These are phyloP conservation scores for Botrytis byssoidea DNA, from an alignment of 2,329 filamentous ascomycete species.

Conservation along the genomic window DNA sequence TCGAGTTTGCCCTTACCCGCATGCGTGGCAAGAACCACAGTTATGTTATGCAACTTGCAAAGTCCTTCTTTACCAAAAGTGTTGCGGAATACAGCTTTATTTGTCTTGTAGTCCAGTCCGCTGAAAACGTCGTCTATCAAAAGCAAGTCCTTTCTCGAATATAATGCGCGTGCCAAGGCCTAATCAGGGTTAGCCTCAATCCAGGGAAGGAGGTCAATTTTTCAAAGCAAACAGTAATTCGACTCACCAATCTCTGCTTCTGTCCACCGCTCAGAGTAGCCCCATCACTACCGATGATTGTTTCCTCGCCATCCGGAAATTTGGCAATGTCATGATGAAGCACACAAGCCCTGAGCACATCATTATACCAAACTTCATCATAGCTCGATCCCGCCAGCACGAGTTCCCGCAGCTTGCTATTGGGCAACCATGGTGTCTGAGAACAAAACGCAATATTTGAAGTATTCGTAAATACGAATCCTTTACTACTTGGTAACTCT, in stretches of 20 bases:
- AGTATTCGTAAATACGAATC: slow-evolving; percentile 22
- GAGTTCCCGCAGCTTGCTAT: slow-evolving; percentile 43
- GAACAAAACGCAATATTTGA: slow-evolving; percentile 43
- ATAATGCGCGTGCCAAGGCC: slow-evolving; percentile 32
- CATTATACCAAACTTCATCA: slow-evolving; percentile 35
- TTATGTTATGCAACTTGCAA: slow-evolving; percentile 33
- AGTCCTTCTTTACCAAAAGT: slow-evolving; percentile 24
- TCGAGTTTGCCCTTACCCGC: neutral
- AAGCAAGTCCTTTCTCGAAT: slow-evolving; percentile 22
- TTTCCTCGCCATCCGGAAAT: slow-evolving; percentile 34
- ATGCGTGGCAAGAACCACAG: slow-evolving; percentile 33
- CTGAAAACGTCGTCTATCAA: slow-evolving; percentile 33
- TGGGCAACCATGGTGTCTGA: slow-evolving; percentile 47
- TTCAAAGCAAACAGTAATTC: neutral
- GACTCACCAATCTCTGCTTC: slow-evolving; percentile 31
- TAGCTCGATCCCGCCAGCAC: slow-evolving; percentile 40
- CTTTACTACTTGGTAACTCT: slow-evolving; percentile 24
- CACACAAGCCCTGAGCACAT: slow-evolving; percentile 32
- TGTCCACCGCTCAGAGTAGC: slow-evolving; percentile 37
- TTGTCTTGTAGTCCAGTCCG: slow-evolving; percentile 29
- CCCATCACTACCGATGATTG: slow-evolving; percentile 37
- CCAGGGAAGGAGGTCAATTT: neutral
- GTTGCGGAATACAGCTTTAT: slow-evolving; percentile 23
- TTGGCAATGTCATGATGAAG: slow-evolving; percentile 30
- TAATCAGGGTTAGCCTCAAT: neutral